These are phyloP conservation scores for Exophiala viscosa DNA, from an alignment of 2,329 filamentous ascomycete genomes.

Conservation along the genomic window DNA sequence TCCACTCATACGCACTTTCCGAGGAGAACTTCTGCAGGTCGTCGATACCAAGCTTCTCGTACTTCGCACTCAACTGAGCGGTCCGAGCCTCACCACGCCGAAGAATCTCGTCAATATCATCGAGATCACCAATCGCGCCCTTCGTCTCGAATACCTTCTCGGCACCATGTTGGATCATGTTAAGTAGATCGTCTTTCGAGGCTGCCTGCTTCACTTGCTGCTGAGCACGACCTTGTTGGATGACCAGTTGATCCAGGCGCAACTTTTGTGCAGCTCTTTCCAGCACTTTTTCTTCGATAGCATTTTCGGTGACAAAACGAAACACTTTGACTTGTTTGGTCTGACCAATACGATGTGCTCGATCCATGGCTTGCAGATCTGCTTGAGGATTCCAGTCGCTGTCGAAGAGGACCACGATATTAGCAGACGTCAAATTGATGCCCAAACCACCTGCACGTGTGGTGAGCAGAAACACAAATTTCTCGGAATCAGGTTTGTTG, in stretches of 20 bases:
- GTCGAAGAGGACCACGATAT: slow-evolving; percentile 94
- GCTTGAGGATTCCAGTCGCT: slow-evolving; percentile 99
- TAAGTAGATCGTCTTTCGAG: slow-evolving; percentile 92
- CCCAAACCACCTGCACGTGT: slow-evolving; percentile 93
- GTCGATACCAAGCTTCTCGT: slow-evolving; percentile 94
- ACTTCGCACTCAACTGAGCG: slow-evolving; percentile 84
- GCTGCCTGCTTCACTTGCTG: slow-evolving; percentile 85
- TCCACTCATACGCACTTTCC: slow-evolving; percentile 98
- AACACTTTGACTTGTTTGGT: slow-evolving; percentile 98
- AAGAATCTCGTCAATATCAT: slow-evolving; percentile 87
- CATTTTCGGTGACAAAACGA: slow-evolving; percentile 94
- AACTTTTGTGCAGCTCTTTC: slow-evolving; percentile 96
- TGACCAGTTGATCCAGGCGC: slow-evolving; percentile 92
- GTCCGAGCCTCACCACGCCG: slow-evolving; percentile 83
- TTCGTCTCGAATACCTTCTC: slow-evolving; percentile 83
- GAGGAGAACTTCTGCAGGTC: slow-evolving; percentile 97
- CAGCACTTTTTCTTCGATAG: slow-evolving; percentile 96
- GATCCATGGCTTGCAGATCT: slow-evolving; percentile 97
- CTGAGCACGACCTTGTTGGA: slow-evolving; percentile 93
- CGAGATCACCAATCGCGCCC: slow-evolving; percentile 61
- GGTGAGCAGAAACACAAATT: slow-evolving; percentile 92
- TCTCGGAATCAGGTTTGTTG: slow-evolving; percentile 92
- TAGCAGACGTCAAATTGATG: slow-evolving; percentile 92
- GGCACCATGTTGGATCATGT: slow-evolving; percentile 99
- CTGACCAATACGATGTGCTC: slow-evolving; percentile 96